Conservation (phyloP, 257 asterid species). For the Thymus mandschuricus region DNA sequence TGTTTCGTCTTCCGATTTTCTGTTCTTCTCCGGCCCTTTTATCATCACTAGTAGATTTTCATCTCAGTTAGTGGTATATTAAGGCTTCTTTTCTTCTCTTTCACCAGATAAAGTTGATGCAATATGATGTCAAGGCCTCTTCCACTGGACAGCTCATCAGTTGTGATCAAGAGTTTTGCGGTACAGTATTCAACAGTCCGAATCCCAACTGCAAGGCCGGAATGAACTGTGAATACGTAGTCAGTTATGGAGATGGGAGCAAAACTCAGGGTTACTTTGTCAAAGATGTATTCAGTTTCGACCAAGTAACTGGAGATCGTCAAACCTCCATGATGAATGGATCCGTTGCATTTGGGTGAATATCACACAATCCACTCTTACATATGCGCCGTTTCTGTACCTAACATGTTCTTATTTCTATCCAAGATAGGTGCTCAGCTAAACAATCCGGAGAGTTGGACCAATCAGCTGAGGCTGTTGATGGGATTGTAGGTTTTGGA, state of each 20-base stretch:
- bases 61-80: too few relatives aligned
- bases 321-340: conserved; percentile 49
- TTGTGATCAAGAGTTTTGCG: conserved; percentile 64
- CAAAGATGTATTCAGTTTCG: conserved; percentile 49
- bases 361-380: conserved; percentile 4
- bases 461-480: conserved; percentile 58
- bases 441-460: conserved; percentile 54
- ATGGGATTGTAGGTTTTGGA: conserved; percentile 76
- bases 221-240: conserved; percentile 46
- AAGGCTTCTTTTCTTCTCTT: not conserved
- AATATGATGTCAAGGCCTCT: conserved; percentile 53
- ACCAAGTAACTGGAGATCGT: conserved; percentile 53
- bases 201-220: conserved; percentile 52
- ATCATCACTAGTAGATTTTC: conserved; percentile 1
- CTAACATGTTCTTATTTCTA: conserved; percentile 28
- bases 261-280: conserved; percentile 62
- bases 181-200: conserved; percentile 37
- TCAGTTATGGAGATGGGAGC: conserved; percentile 70
- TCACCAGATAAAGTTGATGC: conserved; percentile 56
- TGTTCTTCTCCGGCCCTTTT: not conserved
- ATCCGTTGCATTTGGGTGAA: conserved; percentile 62
- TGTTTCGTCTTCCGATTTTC: conserved; percentile 17
- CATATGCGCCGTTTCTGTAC: conserved; percentile 16
- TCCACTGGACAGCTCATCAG: conserved; percentile 49
- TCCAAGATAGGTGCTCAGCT: conserved; percentile 64